A percentile compares a stretch with the other conserved stretches of the same genome.
phyloP scores from a whole-genome alignment of 169 alveolate species.

The Perkinsus olseni region DNA sequence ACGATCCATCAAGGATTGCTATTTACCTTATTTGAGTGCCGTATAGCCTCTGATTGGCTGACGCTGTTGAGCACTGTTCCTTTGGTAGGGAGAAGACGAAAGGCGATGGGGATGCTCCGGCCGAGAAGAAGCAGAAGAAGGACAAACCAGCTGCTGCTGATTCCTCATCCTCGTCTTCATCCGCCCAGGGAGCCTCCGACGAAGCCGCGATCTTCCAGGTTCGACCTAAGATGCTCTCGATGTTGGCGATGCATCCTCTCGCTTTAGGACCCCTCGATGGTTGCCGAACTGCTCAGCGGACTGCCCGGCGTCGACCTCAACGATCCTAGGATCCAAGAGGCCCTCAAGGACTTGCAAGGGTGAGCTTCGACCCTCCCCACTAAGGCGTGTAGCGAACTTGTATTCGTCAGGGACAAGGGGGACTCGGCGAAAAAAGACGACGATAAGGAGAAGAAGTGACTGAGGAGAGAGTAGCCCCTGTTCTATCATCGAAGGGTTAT shows the following conservation, averaged over 20 bases:
- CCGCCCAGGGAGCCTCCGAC: background rate
- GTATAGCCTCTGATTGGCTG: no score
- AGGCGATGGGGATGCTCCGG: background rate
- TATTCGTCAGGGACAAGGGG: background rate
- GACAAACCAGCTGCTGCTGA: background rate
- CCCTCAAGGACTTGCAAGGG: slow-evolving; percentile 17
- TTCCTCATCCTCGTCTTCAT: background rate
- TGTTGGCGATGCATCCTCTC: background rate
- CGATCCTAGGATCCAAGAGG: slow-evolving; percentile 44
- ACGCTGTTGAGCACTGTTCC: background rate
- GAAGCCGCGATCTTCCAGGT: background rate
- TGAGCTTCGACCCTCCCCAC: background rate
- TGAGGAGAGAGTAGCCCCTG: background rate
- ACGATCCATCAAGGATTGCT: no score
- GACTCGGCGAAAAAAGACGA: background rate
- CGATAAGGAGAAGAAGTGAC: background rate
- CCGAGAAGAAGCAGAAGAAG: background rate
- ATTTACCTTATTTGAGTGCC: no score
- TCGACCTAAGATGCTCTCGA: background rate
- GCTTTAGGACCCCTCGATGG: background rate
- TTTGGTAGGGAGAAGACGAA: background rate
- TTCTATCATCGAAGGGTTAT: background rate
- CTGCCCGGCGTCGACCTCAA: slow-evolving; percentile 43
- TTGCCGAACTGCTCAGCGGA: slow-evolving; percentile 14
- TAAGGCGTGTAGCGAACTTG: background rate